These are phyloP conservation scores for Arachnopeziza araneosa DNA, from an alignment of 2,329 filamentous ascomycete species.

Conservation along the genomic window DNA sequence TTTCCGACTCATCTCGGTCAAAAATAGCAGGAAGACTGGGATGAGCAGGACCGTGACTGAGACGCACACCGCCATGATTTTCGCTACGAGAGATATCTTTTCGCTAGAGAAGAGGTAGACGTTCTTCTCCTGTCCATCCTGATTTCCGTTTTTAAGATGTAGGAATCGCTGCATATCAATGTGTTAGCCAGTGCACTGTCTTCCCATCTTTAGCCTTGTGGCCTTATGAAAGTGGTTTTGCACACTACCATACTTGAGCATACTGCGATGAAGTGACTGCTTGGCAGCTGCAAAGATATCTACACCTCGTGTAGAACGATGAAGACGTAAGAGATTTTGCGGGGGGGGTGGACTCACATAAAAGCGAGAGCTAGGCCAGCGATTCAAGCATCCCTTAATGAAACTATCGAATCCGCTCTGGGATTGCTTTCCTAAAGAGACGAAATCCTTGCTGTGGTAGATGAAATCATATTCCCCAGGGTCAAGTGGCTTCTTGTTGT, in stretches of 20 bases:
- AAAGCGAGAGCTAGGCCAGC: slow-evolving; percentile 4
- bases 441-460: slow-evolving; percentile 9
- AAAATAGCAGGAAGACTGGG: slow-evolving; percentile 11
- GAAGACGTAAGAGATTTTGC: too few relatives aligned
- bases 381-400: slow-evolving; percentile 5
- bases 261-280: too few relatives aligned
- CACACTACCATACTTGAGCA: too few relatives aligned
- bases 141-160: too few relatives aligned
- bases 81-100: slow-evolving; percentile 3
- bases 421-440: too few relatives aligned
- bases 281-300: too few relatives aligned
- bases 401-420: slow-evolving; percentile 7
- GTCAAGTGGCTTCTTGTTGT: slow-evolving; percentile 7
- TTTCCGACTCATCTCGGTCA: slow-evolving; percentile 7
- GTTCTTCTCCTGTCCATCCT: background rate
- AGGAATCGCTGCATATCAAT: too few relatives aligned
- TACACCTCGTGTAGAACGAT: too few relatives aligned
- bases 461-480: slow-evolving; percentile 4
- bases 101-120: slow-evolving; percentile 6
- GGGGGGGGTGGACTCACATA: slow-evolving; percentile 1
- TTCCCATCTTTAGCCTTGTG: too few relatives aligned
- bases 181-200: too few relatives aligned
- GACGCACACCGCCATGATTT: slow-evolving; percentile 7
- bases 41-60: slow-evolving; percentile 5
- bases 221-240: too few relatives aligned